Percentiles rank a stretch among this genome's conserved stretches.
Conservation (phyloP, 1,284 basidiomycete genomes). For the Polyporus tsugae region DNA sequence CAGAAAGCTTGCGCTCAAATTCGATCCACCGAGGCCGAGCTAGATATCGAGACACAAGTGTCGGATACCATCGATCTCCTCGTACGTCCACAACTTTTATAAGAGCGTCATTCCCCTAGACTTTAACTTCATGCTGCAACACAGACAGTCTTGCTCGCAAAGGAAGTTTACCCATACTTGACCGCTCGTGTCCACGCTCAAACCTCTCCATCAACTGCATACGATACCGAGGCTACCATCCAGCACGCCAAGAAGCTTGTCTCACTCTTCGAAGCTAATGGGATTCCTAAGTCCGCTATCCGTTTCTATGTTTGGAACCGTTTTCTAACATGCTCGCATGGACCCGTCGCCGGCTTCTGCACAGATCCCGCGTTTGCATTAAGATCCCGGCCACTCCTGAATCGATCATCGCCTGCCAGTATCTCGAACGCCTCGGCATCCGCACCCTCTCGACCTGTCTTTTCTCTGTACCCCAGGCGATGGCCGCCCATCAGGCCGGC, state of each 20-base stretch:
- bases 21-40: slow-evolving; percentile 29
- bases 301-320: neutral
- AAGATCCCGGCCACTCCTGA: slow-evolving; percentile 60
- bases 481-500: slow-evolving; percentile 56
- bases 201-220: slow-evolving; percentile 53
- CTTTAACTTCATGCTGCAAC: neutral
- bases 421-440: slow-evolving; percentile 50
- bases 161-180: slow-evolving; percentile 53
- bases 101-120: no score
- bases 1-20: slow-evolving; percentile 47
- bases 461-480: slow-evolving; percentile 55
- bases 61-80: slow-evolving; percentile 51
- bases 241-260: slow-evolving; percentile 54
- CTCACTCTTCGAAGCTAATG: slow-evolving; percentile 50
- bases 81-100: slow-evolving; percentile 37
- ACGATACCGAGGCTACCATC: slow-evolving; percentile 54
- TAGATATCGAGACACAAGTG: slow-evolving; percentile 43
- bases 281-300: slow-evolving; percentile 50
- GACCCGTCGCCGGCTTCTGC: neutral
- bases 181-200: slow-evolving; percentile 56
- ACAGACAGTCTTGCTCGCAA: slow-evolving; percentile 55
- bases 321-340: neutral
- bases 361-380: slow-evolving; percentile 56
- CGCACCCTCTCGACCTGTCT: slow-evolving; percentile 57
- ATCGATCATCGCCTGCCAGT: slow-evolving; percentile 53